Conservation (phyloP, 1,139 yeast genomes). For the Yamadazyma dushanensis region DNA sequence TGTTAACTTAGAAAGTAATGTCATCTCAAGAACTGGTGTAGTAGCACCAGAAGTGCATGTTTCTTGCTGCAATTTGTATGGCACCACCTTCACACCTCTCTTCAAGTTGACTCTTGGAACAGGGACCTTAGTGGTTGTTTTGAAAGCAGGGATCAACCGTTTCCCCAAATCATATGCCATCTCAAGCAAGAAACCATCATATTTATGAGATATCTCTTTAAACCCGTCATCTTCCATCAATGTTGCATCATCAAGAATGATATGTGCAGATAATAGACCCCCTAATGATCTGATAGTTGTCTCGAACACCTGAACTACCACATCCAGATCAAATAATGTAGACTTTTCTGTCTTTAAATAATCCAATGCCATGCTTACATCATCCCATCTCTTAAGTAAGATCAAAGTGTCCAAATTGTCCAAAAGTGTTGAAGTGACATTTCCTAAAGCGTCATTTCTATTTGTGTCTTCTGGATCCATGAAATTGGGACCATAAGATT, state of each 20-base stretch:
- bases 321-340: constrained; percentile 56
- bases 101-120: constrained; percentile 69
- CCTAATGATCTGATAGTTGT: constrained; percentile 79
- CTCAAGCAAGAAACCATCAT: constrained; percentile 67
- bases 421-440: constrained; percentile 71
- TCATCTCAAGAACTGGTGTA: constrained; percentile 77
- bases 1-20: constrained; percentile 69
- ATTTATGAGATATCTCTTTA: constrained; percentile 28
- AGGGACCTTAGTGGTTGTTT: constrained; percentile 62
- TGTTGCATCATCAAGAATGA: constrained; percentile 59
- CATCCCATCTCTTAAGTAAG: constrained; percentile 62
- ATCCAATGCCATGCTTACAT: constrained; percentile 50
- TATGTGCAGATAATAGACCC: constrained; percentile 74
- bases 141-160: constrained; percentile 65
- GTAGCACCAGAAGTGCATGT: constrained; percentile 90
- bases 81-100: constrained; percentile 48
- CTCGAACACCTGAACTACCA: constrained; percentile 85
- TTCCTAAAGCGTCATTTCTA: constrained; percentile 84
- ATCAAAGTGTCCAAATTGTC: constrained; percentile 82
- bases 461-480: constrained; percentile 53
- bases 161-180: constrained; percentile 75
- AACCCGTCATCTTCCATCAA: constrained; percentile 6
- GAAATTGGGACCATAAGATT: constrained; percentile 65
- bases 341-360: constrained; percentile 39
- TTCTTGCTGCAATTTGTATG: constrained; percentile 48